These are phyloP conservation scores for Stachybotrys chartarum DNA, from an alignment of 2,329 filamentous ascomycete genomes.

Conservation along the genomic window DNA sequence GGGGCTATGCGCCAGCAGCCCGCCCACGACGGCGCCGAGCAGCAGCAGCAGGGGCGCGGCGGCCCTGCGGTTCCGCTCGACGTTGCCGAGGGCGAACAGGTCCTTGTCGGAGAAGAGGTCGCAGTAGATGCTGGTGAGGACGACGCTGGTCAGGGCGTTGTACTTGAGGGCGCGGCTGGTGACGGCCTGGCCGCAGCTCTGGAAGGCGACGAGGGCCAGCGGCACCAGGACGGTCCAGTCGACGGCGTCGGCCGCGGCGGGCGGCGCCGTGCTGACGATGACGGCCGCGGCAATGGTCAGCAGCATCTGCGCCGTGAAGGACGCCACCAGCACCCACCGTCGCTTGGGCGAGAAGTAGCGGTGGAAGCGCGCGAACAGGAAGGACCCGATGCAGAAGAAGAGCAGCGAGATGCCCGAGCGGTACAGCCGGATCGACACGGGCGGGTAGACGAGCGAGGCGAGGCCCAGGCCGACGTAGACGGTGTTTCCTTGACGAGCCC, in stretches of 20 bases:
- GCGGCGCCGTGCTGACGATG: slow-evolving; percentile 42
- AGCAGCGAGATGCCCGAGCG: slow-evolving; percentile 65
- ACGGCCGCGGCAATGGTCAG: slow-evolving; percentile 45
- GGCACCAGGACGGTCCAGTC: slow-evolving; percentile 58
- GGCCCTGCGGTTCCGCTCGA: slow-evolving; percentile 42
- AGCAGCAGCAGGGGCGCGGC: slow-evolving; percentile 43
- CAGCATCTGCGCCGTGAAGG: slow-evolving; percentile 45
- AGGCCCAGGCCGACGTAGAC: slow-evolving; percentile 72
- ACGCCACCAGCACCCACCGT: slow-evolving; percentile 57
- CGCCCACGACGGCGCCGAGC: slow-evolving; percentile 41
- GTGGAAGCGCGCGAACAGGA: slow-evolving; percentile 65
- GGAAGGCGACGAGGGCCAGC: slow-evolving; percentile 64
- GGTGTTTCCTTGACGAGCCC: slow-evolving; percentile 52
- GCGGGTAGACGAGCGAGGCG: slow-evolving; percentile 38
- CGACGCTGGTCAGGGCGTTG: slow-evolving; percentile 67
- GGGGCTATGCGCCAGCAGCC: slow-evolving; percentile 38
- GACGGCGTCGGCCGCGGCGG: slow-evolving; percentile 33
- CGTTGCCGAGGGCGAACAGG: slow-evolving; percentile 36
- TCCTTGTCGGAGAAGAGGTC: slow-evolving; percentile 64
- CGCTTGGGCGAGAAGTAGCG: slow-evolving; percentile 51
- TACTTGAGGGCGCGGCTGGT: slow-evolving; percentile 62
- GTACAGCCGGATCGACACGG: slow-evolving; percentile 20
- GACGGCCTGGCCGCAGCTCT: slow-evolving; percentile 73
- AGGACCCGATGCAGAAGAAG: slow-evolving; percentile 65
- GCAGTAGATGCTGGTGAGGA: slow-evolving; percentile 75